Base-by-base conservation (phyloP, 2,329 filamentous ascomycete species). In the Biscogniauxia mediterranea region DNA sequence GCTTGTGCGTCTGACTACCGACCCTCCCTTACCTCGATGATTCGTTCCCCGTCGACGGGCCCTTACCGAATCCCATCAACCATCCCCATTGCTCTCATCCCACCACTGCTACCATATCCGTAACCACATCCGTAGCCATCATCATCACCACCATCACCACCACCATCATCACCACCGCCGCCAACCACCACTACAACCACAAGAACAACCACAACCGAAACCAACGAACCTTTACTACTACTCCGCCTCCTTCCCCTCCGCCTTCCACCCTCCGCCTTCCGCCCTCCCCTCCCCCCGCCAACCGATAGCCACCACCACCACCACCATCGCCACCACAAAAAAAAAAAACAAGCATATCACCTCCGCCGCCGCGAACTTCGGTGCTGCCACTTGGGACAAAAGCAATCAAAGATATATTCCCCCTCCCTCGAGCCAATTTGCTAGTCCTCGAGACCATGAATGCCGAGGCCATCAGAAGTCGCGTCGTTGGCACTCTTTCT, bases 401-500 rank as follows among this genome's bases (percentile, higher is more conserved):
- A 32, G 28, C 28, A 32, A n/a, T n/a, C 46, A 38, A 49, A 49
- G 23, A 25, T 46, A 46, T 46, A 46, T 46, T 46, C 17, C 38
- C 11, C 15, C 38, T 46, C 17, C 38, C 38, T n/a, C 17, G 38
- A 46, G 38, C 15, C 38, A 46, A 46, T 46, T 46, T 46, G 4
- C 15, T n/a, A n/a, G 38, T n/a, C 15, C 2, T n/a, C 15, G 38
- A 46, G 38, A 79, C 73, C 76, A 93, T 93, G 90, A 90, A 93
- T 83, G 85, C 85, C 77, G 82, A 85, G 76, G 85, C 85, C 76
- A 83, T 94, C 77, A 85, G 90, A 80, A 87, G 85, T 81, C 88
- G 90, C 80, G 89, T 94, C 74, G 84, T 87, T 75, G 87, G 89
- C 74, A 93, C 89, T 69, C 86, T 93, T 76, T 87, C 89, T 74